Percentiles rank a stretch among this genome's conserved stretches.
Evolutionary conservation across 1,139 yeast genomes (phyloP).

Genomic region (Kodamaea plutei): DNA sequence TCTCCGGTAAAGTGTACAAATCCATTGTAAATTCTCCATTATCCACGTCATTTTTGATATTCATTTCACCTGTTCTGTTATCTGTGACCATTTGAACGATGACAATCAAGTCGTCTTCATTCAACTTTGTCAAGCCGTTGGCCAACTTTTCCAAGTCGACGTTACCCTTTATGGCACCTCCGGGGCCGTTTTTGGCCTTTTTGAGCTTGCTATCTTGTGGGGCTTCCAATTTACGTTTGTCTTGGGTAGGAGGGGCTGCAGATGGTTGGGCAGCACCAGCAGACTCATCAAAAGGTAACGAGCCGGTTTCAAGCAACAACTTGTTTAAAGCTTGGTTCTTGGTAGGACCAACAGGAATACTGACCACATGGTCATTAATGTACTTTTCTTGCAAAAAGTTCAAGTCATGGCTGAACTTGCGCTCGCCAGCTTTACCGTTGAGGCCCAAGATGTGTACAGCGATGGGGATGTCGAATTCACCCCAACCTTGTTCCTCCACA

Average conservation of each 20-base stretch:
- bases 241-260: conserved; percentile 4
- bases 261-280: conserved; percentile 18
- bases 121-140: conserved; percentile 79
- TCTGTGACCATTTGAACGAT: conserved; percentile 98
- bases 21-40: conserved; percentile 98
- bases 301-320: conserved; percentile 75
- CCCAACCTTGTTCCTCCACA: conserved; percentile 97
- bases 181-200: conserved; percentile 52
- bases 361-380: conserved; percentile 70
- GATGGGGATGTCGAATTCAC: conserved; percentile 89
- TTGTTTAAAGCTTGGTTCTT: conserved; percentile 67
- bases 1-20: conserved; percentile 88
- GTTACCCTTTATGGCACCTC: conserved; percentile 59
- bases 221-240: conserved; percentile 6
- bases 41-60: conserved; percentile 90
- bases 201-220: conserved; percentile 34
- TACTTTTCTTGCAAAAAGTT: conserved; percentile 78
- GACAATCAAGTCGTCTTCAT: conserved; percentile 88
- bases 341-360: conserved; percentile 58
- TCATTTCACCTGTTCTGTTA: conserved; percentile 93
- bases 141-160: conserved; percentile 90
- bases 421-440: conserved; percentile 80
- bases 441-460: conserved; percentile 62
- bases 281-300: conserved; percentile 54
- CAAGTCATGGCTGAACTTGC: conserved; percentile 82